Evolutionary conservation across 1,284 basidiomycete genomes (phyloP).

Genomic region (Pterula multifida): DNA sequence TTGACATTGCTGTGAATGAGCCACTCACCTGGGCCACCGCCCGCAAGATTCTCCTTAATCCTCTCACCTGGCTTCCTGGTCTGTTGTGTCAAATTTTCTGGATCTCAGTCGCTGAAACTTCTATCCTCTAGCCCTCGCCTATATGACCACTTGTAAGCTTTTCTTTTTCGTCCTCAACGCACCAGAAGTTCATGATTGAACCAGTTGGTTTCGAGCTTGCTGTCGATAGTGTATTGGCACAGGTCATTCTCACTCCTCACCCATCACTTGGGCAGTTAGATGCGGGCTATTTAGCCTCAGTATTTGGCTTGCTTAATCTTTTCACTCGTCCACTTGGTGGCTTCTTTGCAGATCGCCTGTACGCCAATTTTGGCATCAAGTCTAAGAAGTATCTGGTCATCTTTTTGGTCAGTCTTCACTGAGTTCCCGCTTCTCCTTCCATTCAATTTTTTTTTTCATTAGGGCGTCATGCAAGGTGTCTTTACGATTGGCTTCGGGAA

Average conservation of each 20-base stretch:
- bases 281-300: constrained; percentile 31
- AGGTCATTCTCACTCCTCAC: constrained; percentile 31
- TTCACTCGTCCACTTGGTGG: constrained; percentile 43
- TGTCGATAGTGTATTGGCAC: constrained; percentile 44
- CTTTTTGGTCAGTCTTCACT: constrained; percentile 3
- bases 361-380: constrained; percentile 29
- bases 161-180: not conserved
- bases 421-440: not conserved
- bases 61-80: constrained; percentile 54
- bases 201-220: constrained; percentile 43
- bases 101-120: not conserved
- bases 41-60: constrained; percentile 24
- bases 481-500: constrained; percentile 27
- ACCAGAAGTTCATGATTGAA: not conserved
- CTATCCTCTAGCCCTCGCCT: not conserved
- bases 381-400: constrained; percentile 45
- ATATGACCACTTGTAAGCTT: constrained; percentile 24
- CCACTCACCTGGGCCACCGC: constrained; percentile 28
- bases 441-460: constrained; percentile 6
- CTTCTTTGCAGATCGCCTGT: constrained; percentile 37
- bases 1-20: constrained; percentile 41
- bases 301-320: constrained; percentile 42
- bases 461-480: constrained; percentile 34
- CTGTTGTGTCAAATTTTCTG: constrained; percentile 12
- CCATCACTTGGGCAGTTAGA: constrained; percentile 30